phyloP scores from a whole-genome alignment of 192 early-diverging fungal species.

The Chytriomyces hyalinus region DNA sequence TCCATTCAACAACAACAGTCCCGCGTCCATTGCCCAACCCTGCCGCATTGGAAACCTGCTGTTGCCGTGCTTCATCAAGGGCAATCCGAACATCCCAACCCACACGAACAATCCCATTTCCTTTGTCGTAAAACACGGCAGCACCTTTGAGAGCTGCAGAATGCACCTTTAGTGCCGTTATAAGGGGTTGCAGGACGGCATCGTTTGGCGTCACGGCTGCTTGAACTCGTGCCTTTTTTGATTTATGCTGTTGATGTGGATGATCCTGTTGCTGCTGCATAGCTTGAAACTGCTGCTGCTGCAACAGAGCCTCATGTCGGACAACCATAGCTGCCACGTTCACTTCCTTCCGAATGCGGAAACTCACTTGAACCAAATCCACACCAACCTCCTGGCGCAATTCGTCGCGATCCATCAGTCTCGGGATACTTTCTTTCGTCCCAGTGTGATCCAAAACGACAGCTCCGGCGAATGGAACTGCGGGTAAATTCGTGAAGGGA shows the following conservation, averaged over 20 bases:
- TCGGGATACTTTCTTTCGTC: background rate
- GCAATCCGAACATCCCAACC: background rate
- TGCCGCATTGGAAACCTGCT: no score
- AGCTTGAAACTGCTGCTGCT: background rate
- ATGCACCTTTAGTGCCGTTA: background rate
- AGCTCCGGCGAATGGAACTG: slow-evolving; percentile 16
- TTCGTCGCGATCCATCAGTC: slow-evolving; percentile 3
- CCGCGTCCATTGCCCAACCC: background rate
- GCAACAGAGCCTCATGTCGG: background rate
- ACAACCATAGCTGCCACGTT: background rate
- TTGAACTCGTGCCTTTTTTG: background rate
- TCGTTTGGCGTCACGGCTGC: background rate
- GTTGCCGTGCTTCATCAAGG: background rate
- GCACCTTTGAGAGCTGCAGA: background rate
- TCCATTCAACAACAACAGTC: slow-evolving; percentile 23
- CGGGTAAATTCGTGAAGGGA: background rate
- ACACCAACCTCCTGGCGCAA: background rate
- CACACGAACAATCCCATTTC: slow-evolving; percentile 1
- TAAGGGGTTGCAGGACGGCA: background rate
- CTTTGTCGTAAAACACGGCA: background rate
- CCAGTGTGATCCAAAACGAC: background rate
- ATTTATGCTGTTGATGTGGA: background rate
- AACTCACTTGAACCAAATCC: background rate
- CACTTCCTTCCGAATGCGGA: slow-evolving; percentile 18
- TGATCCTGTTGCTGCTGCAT: background rate